A percentile compares a stretch with the other conserved stretches of the same genome.
These are phyloP conservation scores for Moniliophthora roreri DNA, from an alignment of 1,284 basidiomycete genomes.

Conservation along the genomic window DNA sequence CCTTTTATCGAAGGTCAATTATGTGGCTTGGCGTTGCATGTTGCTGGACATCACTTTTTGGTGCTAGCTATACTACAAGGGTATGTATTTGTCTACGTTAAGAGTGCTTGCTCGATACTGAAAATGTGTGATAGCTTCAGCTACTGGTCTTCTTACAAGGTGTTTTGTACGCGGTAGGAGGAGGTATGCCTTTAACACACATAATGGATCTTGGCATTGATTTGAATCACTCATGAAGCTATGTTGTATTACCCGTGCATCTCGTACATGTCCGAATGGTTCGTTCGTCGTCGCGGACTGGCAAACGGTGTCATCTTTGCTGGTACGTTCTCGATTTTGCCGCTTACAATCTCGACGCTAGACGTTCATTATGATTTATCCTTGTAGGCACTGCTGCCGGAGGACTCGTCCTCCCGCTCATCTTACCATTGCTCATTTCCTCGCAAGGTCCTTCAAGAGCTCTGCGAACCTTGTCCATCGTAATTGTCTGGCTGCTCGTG, in stretches of 20 bases:
- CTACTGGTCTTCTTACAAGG: constrained; percentile 28
- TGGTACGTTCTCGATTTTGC: constrained; percentile 21
- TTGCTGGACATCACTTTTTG: neutral
- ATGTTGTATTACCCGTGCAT: constrained; percentile 35
- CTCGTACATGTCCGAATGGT: constrained; percentile 45
- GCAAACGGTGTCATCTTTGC: constrained; percentile 43
- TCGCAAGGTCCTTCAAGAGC: constrained; percentile 24
- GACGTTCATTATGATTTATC: neutral
- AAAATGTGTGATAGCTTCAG: neutral
- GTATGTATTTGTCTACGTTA: neutral
- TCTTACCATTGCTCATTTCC: constrained; percentile 28
- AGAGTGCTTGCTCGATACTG: neutral
- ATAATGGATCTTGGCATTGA: neutral
- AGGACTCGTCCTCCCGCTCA: constrained; percentile 31
- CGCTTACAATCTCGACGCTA: neutral
- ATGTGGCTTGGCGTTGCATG: neutral
- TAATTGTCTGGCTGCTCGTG: constrained; percentile 22
- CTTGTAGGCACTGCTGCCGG: constrained; percentile 30
- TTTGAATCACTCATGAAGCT: constrained; percentile 18
- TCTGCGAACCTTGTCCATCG: constrained; percentile 28
- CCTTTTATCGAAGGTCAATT: neutral
- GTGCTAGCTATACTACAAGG: neutral
- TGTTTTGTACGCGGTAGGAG: constrained; percentile 37
- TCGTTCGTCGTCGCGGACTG: constrained; percentile 36
- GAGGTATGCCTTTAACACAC: constrained; percentile 23